Conservation (phyloP, 345 rosid species). For the Excoecaria cochinchinensis region DNA sequence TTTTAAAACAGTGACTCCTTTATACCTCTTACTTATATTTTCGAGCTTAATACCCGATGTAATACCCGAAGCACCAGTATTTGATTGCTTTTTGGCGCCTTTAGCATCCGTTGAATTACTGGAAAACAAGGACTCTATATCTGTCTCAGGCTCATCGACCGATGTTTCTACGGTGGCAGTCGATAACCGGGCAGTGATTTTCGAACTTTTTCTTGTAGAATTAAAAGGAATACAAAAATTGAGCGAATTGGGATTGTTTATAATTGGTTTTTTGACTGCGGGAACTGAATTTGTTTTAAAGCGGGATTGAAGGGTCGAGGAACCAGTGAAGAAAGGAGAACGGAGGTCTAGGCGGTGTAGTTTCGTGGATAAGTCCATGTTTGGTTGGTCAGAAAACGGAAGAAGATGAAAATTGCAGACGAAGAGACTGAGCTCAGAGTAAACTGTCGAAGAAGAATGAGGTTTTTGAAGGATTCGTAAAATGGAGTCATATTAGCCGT, state of each 20-base stretch:
- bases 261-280: slow-evolving; percentile 23
- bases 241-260: neutral
- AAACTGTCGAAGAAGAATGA: neutral
- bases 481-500: neutral
- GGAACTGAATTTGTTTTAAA: slow-evolving; percentile 17
- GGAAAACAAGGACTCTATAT: slow-evolving; percentile 73
- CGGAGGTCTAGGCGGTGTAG: slow-evolving; percentile 61
- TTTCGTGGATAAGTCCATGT: slow-evolving; percentile 60
- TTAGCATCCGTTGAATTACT: slow-evolving; percentile 32
- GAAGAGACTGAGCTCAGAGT: neutral
- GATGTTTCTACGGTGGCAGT: slow-evolving; percentile 55
- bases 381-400: slow-evolving; percentile 14
- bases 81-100: slow-evolving; percentile 38
- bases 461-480: neutral
- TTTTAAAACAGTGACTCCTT: slow-evolving; percentile 79
- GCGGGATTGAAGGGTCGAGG: slow-evolving; percentile 34
- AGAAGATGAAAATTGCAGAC: neutral
- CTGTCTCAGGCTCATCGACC: slow-evolving; percentile 40
- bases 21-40: slow-evolving; percentile 70
- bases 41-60: slow-evolving; percentile 89
- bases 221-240: slow-evolving; percentile 24
- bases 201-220: slow-evolving; percentile 24
- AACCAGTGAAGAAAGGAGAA: slow-evolving; percentile 47
- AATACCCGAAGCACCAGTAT: slow-evolving; percentile 63
- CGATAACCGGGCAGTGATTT: slow-evolving; percentile 44